Base-by-base conservation (phyloP, 495 filamentous ascomycete species). In the Penicillium silybi region DNA sequence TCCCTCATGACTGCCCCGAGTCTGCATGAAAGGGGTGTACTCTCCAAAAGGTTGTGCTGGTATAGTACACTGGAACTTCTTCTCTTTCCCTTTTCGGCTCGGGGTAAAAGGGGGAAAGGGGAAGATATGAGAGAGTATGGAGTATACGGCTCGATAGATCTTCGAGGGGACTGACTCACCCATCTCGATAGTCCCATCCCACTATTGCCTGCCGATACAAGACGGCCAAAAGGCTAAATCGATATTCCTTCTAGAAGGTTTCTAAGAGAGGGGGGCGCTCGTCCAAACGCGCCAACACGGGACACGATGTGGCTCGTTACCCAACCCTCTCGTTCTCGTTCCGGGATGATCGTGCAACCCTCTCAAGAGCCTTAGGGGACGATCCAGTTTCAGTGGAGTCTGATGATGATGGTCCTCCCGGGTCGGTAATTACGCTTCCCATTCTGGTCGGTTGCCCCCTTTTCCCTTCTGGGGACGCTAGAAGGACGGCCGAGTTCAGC, bases 231-330 rank as follows among this genome's bases (percentile, higher is more conserved):
- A 63, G 47, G 48, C 44, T 60, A 57, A 61, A 46, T 34, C 41
- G 17, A 42, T 43, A 25, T 44, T 50, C 52, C 56, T 65, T 63
- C 62, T 65, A 65, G 59, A 63, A 65, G 52, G 48, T 40, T 59
- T 65, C 46, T 34, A 59, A 7, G 22, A 32, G 16, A 9, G 37
- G 25, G 20, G 40, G 25, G 17, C 23, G 27, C 26, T 20, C 38
- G 11, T 20, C 35, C 20, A 39, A 39, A 16, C 35, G 41, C 32
- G 39, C 20, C 22, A 29, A 59, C 53, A 54, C 50, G 47, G 53
- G 47, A 47, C 48, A 39, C 51, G 29, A 44, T 19, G 45, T 39
- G 46, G 52, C 44, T 44, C 41, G 38, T 44, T 43, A 34, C 18
- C 32, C 16, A 46, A 34, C 23, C 20, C 15, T 39, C 20, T 42